Evolutionary conservation across 169 alveolate genomes (phyloP), one percentile per base, ranked within the genome.

Genomic region (Cystoisospora suis): DNA sequence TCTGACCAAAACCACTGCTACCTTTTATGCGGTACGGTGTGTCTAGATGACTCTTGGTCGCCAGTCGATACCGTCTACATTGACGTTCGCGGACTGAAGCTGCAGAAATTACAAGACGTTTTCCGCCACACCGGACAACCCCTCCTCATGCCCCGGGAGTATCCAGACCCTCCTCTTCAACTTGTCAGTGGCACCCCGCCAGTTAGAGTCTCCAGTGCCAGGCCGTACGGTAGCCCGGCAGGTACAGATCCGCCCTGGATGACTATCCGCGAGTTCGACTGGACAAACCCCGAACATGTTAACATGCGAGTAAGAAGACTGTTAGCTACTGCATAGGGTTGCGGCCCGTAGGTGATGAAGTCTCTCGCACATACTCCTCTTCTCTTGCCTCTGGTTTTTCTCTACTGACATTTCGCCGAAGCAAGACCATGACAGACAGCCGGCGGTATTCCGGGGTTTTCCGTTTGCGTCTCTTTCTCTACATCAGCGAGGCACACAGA

Each of bases 221-320:
- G n/a, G 77, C 77, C 77, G 6, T 65, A 32, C n/a, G 77, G 77
- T 12, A 65, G 77, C 12, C 56, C 83, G 38, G 83, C 46, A 0
- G 83, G 47, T 3, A 17, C 83, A 34, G 83, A 34, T 2, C 65
- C 89, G 3, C 49, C 59, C 17, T 83, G 89, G 89, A 49, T 38
- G 32, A 15, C 38, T 9, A 58, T 83, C 29, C 44, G 32, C 5
- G 89, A 83, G 2, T 83, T 83, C 44, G 89, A 83, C 80, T 83
- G 89, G 89, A 38, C 89, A 5, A 83, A 83, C 45, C 75, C 70
- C 1, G 89, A 83, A 0, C 89, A 83, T 38, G 89, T 83, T 29
- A 36, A 4, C 40, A 32, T 56, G 32, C 56, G 89, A 29, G 89
- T 83, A 40, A 56, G 89, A 49, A 20, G 20, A n/a, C n/a, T n/a